phyloP scores from a whole-genome alignment of 2,329 filamentous ascomycete genomes.

The Colletotrichum melonis region DNA sequence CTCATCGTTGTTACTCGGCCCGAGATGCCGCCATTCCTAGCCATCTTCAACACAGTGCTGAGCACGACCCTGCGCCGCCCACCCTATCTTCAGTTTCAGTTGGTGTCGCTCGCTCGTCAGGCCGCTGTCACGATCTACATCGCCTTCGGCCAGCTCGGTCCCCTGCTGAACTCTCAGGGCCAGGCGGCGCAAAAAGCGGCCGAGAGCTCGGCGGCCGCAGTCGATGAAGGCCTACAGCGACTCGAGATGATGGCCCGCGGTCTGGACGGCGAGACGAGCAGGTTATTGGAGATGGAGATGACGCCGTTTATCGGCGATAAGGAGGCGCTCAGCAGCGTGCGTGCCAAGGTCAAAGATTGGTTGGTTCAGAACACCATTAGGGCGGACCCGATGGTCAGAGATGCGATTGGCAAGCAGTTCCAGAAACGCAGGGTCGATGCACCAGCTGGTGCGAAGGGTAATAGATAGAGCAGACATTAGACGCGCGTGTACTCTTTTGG shows the following conservation, averaged over 20 bases:
- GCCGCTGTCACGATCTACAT: slow-evolving; percentile 84
- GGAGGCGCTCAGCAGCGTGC: slow-evolving; percentile 71
- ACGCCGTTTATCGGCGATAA: slow-evolving; percentile 83
- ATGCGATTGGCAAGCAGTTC: slow-evolving; percentile 78
- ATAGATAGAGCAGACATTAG: slow-evolving; percentile 45
- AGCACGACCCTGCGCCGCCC: slow-evolving; percentile 56
- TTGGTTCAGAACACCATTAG: slow-evolving; percentile 87
- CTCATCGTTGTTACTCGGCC: slow-evolving; percentile 67
- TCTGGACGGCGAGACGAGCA: slow-evolving; percentile 75
- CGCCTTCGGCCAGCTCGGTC: slow-evolving; percentile 83
- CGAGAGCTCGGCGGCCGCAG: slow-evolving; percentile 39
- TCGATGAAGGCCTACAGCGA: slow-evolving; percentile 67
- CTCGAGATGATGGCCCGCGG: slow-evolving; percentile 70
- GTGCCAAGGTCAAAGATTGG: slow-evolving; percentile 84
- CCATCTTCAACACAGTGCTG: slow-evolving; percentile 57
- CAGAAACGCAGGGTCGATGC: slow-evolving; percentile 71
- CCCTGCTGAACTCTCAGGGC: slow-evolving; percentile 64
- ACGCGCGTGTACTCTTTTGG: background rate
- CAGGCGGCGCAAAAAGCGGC: slow-evolving; percentile 41
- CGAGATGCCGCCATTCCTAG: slow-evolving; percentile 56
- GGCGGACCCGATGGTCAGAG: slow-evolving; percentile 82
- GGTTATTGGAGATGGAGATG: slow-evolving; percentile 82
- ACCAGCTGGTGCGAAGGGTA: slow-evolving; percentile 70
- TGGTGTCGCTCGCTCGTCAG: slow-evolving; percentile 80
- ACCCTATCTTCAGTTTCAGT: slow-evolving; percentile 86